phyloP scores from a whole-genome alignment of 345 rosid species.

The Chamaenerion angustifolium region DNA sequence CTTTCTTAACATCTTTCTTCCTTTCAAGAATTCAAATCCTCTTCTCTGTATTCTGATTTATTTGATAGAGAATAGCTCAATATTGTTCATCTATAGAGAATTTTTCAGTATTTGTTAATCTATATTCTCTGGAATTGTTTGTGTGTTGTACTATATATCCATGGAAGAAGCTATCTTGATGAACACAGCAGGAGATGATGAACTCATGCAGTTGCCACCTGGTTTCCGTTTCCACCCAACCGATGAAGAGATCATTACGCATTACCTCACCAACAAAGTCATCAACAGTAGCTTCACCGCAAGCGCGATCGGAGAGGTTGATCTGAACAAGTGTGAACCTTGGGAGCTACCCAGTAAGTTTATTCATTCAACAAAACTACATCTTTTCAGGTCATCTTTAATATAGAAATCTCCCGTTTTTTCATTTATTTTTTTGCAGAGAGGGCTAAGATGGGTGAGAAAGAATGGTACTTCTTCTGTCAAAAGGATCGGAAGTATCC shows the following conservation, averaged over 20 bases:
- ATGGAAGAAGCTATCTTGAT: slow-evolving; percentile 37
- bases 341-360: slow-evolving; percentile 81
- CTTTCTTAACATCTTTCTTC: slow-evolving; percentile 20
- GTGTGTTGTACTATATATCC: too few species aligned
- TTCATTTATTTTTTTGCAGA: slow-evolving; percentile 30
- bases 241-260: slow-evolving; percentile 68
- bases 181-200: slow-evolving; percentile 24
- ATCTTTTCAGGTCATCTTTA: too few species aligned
- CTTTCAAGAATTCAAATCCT: slow-evolving; percentile 2
- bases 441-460: slow-evolving; percentile 87
- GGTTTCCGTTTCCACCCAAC: slow-evolving; percentile 88
- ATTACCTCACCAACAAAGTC: slow-evolving; percentile 51
- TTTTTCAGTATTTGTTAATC: too few species aligned
- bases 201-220: slow-evolving; percentile 47
- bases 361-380: too few species aligned
- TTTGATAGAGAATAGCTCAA: too few species aligned
- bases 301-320: slow-evolving; percentile 58
- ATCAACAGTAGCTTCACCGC: slow-evolving; percentile 31
- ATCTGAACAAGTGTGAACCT: slow-evolving; percentile 83
- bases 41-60: too few species aligned
- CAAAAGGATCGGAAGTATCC: slow-evolving; percentile 82
- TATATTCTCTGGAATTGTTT: background rate
- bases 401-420: too few species aligned
- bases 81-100: too few species aligned
- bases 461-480: slow-evolving; percentile 79